Conservation (phyloP, 208 protist genomes). For the Crithidia brevicula region DNA sequence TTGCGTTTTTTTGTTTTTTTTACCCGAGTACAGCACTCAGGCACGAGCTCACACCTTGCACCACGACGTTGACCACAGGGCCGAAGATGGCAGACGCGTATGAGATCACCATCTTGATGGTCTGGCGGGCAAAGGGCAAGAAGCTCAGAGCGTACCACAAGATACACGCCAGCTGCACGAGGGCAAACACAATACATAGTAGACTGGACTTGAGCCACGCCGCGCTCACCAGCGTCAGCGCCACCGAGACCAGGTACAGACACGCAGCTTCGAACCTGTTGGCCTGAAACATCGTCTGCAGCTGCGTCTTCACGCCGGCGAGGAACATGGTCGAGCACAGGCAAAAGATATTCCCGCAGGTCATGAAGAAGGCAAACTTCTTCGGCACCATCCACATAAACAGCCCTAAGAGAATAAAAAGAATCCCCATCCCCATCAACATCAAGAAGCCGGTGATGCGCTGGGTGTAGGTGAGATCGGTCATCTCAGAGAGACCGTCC, state of each 20-base stretch:
- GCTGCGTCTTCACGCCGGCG: constrained; percentile 73
- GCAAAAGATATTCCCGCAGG: constrained; percentile 85
- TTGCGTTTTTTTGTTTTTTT: too few species aligned
- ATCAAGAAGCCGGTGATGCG: constrained; percentile 86
- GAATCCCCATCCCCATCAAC: constrained; percentile 80
- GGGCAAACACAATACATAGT: constrained; percentile 62
- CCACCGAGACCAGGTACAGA: constrained; percentile 69
- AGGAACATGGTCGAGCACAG: constrained; percentile 88
- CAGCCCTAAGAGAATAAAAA: constrained; percentile 74
- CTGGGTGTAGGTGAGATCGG: constrained; percentile 80
- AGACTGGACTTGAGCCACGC: constrained; percentile 65
- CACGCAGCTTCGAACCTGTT: constrained; percentile 75
- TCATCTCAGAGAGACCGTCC: constrained; percentile 66
- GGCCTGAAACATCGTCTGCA: constrained; percentile 82
- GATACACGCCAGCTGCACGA: constrained; percentile 64
- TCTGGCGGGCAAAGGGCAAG: constrained; percentile 84
- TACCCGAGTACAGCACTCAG: constrained; percentile 14
- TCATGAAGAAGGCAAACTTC: constrained; percentile 94
- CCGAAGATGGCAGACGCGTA: constrained; percentile 32
- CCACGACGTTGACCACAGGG: constrained; percentile 36
- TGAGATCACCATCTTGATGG: constrained; percentile 38
- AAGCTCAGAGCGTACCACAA: constrained; percentile 93
- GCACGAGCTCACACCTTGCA: constrained; percentile 33
- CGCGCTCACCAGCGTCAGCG: constrained; percentile 74
- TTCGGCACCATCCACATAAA: constrained; percentile 70